Percentiles rank a stretch among this genome's conserved stretches.
Conservation (phyloP, 352 stramenopile species). For the Phytophthora tubulina region DNA sequence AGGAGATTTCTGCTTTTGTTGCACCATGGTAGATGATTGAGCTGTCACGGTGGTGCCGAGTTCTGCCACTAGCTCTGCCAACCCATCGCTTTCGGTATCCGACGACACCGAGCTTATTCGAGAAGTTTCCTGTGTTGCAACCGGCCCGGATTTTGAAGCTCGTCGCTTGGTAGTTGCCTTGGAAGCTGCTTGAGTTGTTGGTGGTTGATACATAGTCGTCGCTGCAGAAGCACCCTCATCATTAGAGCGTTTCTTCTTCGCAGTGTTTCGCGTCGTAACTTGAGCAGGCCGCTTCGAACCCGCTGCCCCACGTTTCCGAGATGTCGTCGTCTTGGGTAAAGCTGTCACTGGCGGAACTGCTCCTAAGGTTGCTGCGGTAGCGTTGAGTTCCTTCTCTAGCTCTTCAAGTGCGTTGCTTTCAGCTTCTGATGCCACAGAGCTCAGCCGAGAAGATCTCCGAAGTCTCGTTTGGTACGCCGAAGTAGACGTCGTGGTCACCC, state of each 20-base stretch:
- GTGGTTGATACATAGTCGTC: neutral
- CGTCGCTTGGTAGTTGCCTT: constrained; percentile 13
- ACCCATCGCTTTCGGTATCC: constrained; percentile 57
- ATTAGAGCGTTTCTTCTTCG: constrained; percentile 22
- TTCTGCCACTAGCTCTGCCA: constrained; percentile 58
- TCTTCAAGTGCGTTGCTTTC: constrained; percentile 48
- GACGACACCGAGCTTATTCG: constrained; percentile 36
- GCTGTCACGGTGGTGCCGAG: constrained; percentile 33
- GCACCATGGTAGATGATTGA: neutral
- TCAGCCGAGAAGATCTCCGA: constrained; percentile 30
- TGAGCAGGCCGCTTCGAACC: constrained; percentile 13
- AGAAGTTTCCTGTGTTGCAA: constrained; percentile 17
- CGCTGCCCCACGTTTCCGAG: constrained; percentile 7
- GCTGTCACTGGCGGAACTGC: neutral
- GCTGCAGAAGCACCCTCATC: constrained; percentile 2
- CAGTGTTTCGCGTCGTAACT: constrained; percentile 20
- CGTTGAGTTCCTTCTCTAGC: constrained; percentile 42
- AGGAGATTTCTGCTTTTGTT: neutral
- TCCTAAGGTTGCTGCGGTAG: constrained; percentile 15
- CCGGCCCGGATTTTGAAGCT: neutral
- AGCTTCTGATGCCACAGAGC: constrained; percentile 31
- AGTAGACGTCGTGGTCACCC: neutral
- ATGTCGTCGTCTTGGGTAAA: constrained; percentile 1
- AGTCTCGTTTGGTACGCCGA: neutral
- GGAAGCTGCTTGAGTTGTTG: neutral